Conservation (phyloP, 2,329 filamentous ascomycete species). For the Calonectria naviculata region DNA sequence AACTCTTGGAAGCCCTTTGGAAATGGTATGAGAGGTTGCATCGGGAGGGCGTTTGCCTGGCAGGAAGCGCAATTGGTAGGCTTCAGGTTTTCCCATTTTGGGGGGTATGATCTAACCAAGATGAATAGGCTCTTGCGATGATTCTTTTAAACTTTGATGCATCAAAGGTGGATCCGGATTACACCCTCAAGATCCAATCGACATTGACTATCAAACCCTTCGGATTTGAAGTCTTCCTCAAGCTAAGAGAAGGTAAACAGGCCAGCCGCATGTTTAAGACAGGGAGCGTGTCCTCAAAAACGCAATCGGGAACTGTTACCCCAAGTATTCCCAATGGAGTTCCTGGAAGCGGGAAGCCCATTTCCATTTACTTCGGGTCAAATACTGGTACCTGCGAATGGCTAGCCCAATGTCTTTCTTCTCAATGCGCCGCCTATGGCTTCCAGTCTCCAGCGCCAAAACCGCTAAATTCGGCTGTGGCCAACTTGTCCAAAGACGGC, state of each 20-base stretch:
- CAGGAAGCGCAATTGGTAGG: slow-evolving; percentile 5
- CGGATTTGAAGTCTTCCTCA: neutral
- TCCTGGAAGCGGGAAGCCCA: neutral
- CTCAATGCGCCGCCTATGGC: neutral
- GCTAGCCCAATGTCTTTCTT: neutral
- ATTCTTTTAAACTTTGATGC: neutral
- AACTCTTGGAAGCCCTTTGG: neutral
- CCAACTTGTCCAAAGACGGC: neutral
- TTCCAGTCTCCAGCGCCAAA: neutral
- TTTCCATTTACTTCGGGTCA: neutral
- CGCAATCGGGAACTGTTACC: neutral
- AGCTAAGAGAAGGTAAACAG: neutral
- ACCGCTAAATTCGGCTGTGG: neutral
- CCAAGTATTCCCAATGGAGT: neutral
- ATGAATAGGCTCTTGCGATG: neutral
- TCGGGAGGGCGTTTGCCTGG: neutral
- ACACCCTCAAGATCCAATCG: neutral
- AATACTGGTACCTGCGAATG: neutral
- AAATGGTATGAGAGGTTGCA: neutral
- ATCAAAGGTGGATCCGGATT: neutral
- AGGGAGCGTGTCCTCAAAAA: neutral
- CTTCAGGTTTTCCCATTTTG: too few species aligned
- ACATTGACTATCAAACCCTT: neutral
- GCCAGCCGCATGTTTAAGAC: neutral
- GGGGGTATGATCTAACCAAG: neutral